These are phyloP conservation scores for Wallacemonas collosoma DNA, from an alignment of 208 protist genomes.

Conservation along the genomic window DNA sequence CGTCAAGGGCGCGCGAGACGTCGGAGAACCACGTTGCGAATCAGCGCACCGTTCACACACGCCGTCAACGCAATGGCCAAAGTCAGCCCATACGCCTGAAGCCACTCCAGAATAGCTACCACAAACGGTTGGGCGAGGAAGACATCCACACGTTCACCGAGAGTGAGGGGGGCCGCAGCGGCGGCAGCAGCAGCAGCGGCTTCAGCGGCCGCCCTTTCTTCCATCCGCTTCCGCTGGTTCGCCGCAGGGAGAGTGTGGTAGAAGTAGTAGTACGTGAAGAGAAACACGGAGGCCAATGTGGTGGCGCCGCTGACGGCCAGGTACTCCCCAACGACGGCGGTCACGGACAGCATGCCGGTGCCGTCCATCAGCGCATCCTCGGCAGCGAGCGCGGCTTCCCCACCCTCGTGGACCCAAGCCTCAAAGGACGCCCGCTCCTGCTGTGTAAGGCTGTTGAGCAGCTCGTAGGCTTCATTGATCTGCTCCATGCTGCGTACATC, in stretches of 20 bases:
- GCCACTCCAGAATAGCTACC: background rate
- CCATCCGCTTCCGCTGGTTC: background rate
- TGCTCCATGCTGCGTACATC: slow-evolving; percentile 39
- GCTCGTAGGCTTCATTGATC: slow-evolving; percentile 40
- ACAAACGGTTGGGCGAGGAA: slow-evolving; percentile 4
- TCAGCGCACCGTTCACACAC: slow-evolving; percentile 27
- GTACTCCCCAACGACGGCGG: slow-evolving; percentile 22
- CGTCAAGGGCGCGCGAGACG: background rate
- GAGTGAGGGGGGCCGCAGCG: background rate
- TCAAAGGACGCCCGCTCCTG: slow-evolving; percentile 21
- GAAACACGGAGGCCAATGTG: background rate
- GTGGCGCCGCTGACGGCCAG: slow-evolving; percentile 34
- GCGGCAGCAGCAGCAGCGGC: slow-evolving; percentile 1
- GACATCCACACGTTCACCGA: background rate
- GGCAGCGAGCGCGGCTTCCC: slow-evolving; percentile 22
- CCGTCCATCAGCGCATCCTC: slow-evolving; percentile 1
- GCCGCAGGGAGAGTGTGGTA: slow-evolving; percentile 1
- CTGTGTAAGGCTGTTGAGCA: slow-evolving; percentile 18
- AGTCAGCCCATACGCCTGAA: slow-evolving; percentile 27
- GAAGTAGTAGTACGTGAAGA: slow-evolving; percentile 15
- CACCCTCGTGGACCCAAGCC: slow-evolving; percentile 26
- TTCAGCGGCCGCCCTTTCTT: background rate
- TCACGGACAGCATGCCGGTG: background rate
- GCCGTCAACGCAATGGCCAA: slow-evolving; percentile 32
- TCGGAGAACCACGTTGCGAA: slow-evolving; percentile 12